phyloP scores from a whole-genome alignment of 2,329 filamentous ascomycete species.

The Pseudonectria foliicola region DNA sequence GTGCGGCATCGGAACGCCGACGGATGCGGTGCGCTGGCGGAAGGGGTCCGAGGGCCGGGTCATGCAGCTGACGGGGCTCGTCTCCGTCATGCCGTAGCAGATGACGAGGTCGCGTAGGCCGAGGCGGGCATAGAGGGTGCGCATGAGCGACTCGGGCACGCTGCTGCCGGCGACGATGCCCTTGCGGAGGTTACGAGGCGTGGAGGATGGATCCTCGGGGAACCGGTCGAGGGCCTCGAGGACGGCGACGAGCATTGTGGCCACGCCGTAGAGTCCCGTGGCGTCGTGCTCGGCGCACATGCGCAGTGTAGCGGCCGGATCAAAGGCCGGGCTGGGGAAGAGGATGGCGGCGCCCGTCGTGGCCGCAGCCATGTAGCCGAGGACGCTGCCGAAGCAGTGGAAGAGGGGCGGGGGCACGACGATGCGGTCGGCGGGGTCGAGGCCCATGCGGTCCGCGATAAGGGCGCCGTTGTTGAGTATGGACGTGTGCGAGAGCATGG shows the following conservation, averaged over 20 bases:
- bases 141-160: slow-evolving; percentile 79
- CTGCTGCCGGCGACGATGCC: slow-evolving; percentile 84
- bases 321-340: slow-evolving; percentile 81
- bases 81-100: slow-evolving; percentile 97
- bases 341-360: slow-evolving; percentile 73
- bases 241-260: slow-evolving; percentile 90
- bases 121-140: slow-evolving; percentile 61
- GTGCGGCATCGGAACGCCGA: slow-evolving; percentile 79
- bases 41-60: slow-evolving; percentile 70
- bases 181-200: slow-evolving; percentile 54
- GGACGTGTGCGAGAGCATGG: slow-evolving; percentile 75
- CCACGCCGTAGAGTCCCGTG: slow-evolving; percentile 74
- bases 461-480: slow-evolving; percentile 88
- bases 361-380: slow-evolving; percentile 94
- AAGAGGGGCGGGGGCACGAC: slow-evolving; percentile 84
- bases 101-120: slow-evolving; percentile 81
- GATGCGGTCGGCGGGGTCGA: slow-evolving; percentile 66
- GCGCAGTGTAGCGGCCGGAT: slow-evolving; percentile 63
- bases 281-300: slow-evolving; percentile 47
- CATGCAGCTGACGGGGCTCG: slow-evolving; percentile 71
- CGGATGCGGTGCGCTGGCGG: slow-evolving; percentile 63
- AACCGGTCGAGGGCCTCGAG: slow-evolving; percentile 62
- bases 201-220: no score
- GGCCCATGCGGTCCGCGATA: slow-evolving; percentile 78
- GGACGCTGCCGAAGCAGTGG: slow-evolving; percentile 82